Conservation (phyloP, 495 filamentous ascomycete species). For the Pyrenula aspistea region DNA sequence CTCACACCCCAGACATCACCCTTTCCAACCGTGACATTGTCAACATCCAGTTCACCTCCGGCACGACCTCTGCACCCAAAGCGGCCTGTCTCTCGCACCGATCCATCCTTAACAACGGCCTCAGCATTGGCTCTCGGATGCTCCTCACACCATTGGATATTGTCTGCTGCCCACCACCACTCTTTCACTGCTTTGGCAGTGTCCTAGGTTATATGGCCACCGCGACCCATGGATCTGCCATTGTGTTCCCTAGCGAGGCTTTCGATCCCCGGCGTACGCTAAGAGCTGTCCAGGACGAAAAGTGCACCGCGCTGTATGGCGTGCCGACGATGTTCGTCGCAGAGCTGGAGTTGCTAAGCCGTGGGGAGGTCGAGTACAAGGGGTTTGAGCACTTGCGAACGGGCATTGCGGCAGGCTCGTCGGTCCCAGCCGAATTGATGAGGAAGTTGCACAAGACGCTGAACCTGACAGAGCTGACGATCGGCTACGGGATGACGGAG, state of each 20-base stretch:
- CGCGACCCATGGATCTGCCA: conserved; percentile 70
- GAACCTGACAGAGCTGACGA: conserved; percentile 76
- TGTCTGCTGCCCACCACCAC: conserved; percentile 75
- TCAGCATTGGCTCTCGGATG: conserved; percentile 73
- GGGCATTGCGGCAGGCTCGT: conserved; percentile 84
- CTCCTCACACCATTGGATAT: conserved; percentile 57
- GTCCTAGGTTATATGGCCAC: conserved; percentile 92
- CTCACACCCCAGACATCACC: conserved; percentile 22
- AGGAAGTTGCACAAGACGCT: conserved; percentile 59
- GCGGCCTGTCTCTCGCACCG: conserved; percentile 80
- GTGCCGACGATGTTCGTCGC: conserved; percentile 94
- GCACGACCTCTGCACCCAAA: conserved; percentile 83
- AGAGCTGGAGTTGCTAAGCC: conserved; percentile 62
- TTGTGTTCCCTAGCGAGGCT: conserved; percentile 78
- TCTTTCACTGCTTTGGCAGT: conserved; percentile 89
- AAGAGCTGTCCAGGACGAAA: conserved; percentile 57
- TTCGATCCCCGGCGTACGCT: conserved; percentile 73
- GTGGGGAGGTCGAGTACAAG: conserved; percentile 33
- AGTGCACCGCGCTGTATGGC: conserved; percentile 78
- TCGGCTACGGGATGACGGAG: conserved; percentile 99
- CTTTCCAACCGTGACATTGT: conserved; percentile 61
- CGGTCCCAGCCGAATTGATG: conserved; percentile 78
- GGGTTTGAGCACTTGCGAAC: conserved; percentile 67
- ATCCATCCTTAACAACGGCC: conserved; percentile 83
- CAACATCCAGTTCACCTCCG: conserved; percentile 96